Conservation (phyloP, 2,329 filamentous ascomycete species). For the Fonsecaea pugnacius region DNA sequence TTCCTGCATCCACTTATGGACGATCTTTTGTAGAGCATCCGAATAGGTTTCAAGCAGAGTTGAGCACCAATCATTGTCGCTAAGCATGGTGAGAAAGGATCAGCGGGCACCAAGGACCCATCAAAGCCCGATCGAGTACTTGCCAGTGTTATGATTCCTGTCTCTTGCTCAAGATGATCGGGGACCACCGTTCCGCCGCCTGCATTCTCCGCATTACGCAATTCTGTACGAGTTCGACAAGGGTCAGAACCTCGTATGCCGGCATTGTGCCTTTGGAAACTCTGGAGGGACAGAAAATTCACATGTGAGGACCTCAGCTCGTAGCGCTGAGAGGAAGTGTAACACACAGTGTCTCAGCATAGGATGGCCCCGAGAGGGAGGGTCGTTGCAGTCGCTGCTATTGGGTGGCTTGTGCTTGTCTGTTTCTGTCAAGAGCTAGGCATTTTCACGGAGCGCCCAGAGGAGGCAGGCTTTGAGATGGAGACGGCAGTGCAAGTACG, state of each 20-base stretch:
- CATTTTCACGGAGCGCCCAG: neutral
- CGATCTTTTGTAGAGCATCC: neutral
- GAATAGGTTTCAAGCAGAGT: neutral
- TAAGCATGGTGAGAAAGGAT: neutral
- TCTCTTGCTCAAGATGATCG: neutral
- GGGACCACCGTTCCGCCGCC: neutral
- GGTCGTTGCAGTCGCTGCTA: neutral
- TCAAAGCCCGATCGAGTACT: neutral
- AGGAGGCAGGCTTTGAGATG: neutral
- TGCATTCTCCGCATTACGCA: slow-evolving; percentile 1
- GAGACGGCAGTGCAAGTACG: neutral
- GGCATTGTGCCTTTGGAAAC: neutral
- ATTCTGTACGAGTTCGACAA: neutral
- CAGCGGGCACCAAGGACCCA: neutral
- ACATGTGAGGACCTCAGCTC: neutral
- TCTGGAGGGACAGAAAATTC: neutral
- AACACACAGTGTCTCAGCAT: neutral
- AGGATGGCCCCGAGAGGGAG: neutral
- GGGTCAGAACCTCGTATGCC: neutral
- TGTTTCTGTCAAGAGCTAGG: neutral
- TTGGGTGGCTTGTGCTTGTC: neutral
- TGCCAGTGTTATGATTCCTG: neutral
- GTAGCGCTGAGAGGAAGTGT: neutral
- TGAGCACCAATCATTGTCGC: neutral
- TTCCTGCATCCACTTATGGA: neutral